Evolutionary conservation across 2,329 filamentous ascomycete genomes (phyloP), one percentile per base, ranked within the genome.

Genomic region (Elsinoe australis): DNA sequence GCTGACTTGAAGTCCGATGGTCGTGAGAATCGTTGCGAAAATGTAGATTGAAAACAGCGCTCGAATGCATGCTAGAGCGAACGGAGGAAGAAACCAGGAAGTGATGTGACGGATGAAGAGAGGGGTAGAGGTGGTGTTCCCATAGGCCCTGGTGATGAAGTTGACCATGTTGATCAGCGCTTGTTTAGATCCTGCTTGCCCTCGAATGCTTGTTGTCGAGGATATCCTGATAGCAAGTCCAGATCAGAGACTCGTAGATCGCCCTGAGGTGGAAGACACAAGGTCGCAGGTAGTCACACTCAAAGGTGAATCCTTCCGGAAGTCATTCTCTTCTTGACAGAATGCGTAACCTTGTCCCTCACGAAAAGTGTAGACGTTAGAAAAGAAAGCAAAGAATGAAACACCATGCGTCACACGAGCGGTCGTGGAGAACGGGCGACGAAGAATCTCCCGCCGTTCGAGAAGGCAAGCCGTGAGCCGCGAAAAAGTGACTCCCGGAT

Each of bases 31-130:
- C 9, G 79, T 79, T 18, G 73, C 67, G 65, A 92, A 84, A 53
- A 78, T 75, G 68, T 90, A 94, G 53, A 87, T 59, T 51, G 62
- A 61, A 49, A 67, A 53, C 33, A 66, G 47, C 8, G 75, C 74
- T 53, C 82, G 79, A 44, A 76, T 61, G 46, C 62, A 66, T 55
- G 79, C 80, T 39, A 90, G 72, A 1, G 74, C 58, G 57, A 73
- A 73, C 0, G 86, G 83, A 18, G 79, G 66, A n/a, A 94, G 65
- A 6, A 89, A 64, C 85, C 86, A 94, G 10, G 86, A 94, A 12
- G 86, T 92, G 63, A 80, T 78, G 67, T 85, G 88, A 50, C 82
- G 78, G 19, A 49, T 46, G 38, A 53, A 52, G 46, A 56, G 53
- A 12, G 46, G 39, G 2, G 50, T 24, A 4, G 52, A 44, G 8